A percentile compares a stretch with the other conserved stretches of the same genome.
phyloP scores from a whole-genome alignment of 2,329 filamentous ascomycete genomes.

The Cryphonectria japonica region DNA sequence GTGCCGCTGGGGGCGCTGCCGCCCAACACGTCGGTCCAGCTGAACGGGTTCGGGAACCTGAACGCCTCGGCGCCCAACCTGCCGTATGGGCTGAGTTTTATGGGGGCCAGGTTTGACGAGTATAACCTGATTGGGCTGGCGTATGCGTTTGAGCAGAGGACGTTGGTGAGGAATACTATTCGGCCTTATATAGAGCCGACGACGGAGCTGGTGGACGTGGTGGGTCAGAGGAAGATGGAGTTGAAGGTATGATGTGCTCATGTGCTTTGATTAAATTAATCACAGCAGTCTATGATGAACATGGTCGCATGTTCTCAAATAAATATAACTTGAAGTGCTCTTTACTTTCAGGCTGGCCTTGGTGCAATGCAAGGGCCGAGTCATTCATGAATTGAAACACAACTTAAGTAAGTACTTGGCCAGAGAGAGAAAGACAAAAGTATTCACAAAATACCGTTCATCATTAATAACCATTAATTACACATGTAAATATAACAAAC shows the following conservation, averaged over 20 bases:
- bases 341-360: neutral
- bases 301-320: neutral
- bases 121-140: constrained; percentile 64
- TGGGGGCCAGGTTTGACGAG: constrained; percentile 63
- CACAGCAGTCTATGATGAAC: neutral
- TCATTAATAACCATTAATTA: neutral
- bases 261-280: too few relatives aligned
- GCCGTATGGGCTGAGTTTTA: constrained; percentile 63
- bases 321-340: neutral
- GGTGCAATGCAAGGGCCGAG: neutral
- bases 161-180: constrained; percentile 35
- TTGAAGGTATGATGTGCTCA: neutral
- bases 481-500: neutral
- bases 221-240: neutral
- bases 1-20: constrained; percentile 19
- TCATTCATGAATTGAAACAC: neutral
- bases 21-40: constrained; percentile 6
- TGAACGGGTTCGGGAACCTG: constrained; percentile 19
- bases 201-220: constrained; percentile 38
- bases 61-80: constrained; percentile 20
- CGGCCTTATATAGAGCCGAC: constrained; percentile 38
- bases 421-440: neutral
- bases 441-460: neutral
- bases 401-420: too few relatives aligned
- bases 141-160: constrained; percentile 70